Evolutionary conservation across 805 yeast species (phyloP).

Genomic region (Wickerhamomyces bovis): DNA sequence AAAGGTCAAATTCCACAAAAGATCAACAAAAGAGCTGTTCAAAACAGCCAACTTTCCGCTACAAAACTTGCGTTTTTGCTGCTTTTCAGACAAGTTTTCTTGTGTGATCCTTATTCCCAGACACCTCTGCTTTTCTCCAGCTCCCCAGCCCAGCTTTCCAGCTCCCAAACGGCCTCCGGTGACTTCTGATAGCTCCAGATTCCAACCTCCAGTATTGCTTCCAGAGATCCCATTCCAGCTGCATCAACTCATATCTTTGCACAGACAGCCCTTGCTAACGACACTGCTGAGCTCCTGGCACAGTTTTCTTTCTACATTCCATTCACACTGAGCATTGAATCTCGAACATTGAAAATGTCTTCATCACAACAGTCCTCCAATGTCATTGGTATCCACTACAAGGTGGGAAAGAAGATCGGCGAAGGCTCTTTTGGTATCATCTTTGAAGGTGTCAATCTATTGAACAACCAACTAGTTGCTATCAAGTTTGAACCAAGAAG

Average conservation of each 20-base stretch:
- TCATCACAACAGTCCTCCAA: conserved; percentile 14
- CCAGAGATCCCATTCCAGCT: not conserved
- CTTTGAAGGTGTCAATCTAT: conserved; percentile 89
- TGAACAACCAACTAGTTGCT: conserved; percentile 90
- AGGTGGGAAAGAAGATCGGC: conserved; percentile 95
- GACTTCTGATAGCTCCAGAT: not conserved
- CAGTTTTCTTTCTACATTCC: not conserved
- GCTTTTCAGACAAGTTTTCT: not conserved
- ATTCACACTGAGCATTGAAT: not conserved
- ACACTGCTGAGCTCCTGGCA: not conserved
- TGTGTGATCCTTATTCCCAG: not conserved
- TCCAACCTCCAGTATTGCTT: conserved; percentile 1
- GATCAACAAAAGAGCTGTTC: not conserved
- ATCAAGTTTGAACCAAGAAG: conserved; percentile 96
- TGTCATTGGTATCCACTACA: conserved; percentile 88
- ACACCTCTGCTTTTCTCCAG: no score
- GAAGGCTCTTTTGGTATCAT: conserved; percentile 98
- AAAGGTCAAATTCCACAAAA: not conserved
- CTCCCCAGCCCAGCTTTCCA: no score
- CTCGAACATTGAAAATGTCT: not conserved
- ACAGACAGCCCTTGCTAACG: no score
- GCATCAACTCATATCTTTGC: no score
- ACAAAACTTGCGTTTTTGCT: not conserved
- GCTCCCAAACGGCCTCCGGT: not conserved
- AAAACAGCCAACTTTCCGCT: no score